Evolutionary conservation across 345 rosid genomes (phyloP), one percentile per base, ranked within the genome.

Genomic region (Xanthoceras sorbifolium): DNA sequence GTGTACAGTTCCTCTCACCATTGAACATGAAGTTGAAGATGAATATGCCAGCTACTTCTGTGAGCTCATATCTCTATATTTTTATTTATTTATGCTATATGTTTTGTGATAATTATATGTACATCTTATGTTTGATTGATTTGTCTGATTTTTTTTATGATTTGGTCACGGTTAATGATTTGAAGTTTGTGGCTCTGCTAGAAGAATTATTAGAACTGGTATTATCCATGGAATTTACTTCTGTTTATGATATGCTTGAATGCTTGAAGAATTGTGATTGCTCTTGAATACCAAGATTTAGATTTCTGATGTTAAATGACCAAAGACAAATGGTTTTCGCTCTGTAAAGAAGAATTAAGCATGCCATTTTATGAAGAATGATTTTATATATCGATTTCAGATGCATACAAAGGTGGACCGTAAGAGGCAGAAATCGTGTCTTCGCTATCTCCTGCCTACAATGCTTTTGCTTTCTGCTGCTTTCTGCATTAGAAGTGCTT

Each of bases 401-500:
- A 82, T 76, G 70, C 71, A 77, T 63, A 61, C 29, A 17, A 85
- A 62, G 77, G 48, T 71, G 76, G 86, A 83, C 52, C 57, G 81
- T 7, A 86, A 71, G 79, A 84, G 84, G 80, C 84, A 75, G 28
- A 77, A 60, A 64, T 73, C 78, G 59, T 79, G 78, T 80, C 80
- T 82, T 77, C 78, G 74, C 48, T 48, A 84, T 12, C 46, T 85
- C 69, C 77, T 89, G 71, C 76, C 78, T 64, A 40, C 81, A 23
- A 63, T 88, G 65, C 20, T 82, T 36, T 79, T 84, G 67, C 84
- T 89, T 42, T 80, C 84, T 73, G 81, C 83, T 40, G 81, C 83
- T 71, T 85, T 88, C 79, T 84, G 87, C 76, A 63, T 85, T 9
- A 86, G 88, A 32, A 84, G 80, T 82, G 91, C 85, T 32, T 75